These are phyloP conservation scores for Fraxinus excelsior DNA, from an alignment of 257 asterid genomes.

Conservation along the genomic window DNA sequence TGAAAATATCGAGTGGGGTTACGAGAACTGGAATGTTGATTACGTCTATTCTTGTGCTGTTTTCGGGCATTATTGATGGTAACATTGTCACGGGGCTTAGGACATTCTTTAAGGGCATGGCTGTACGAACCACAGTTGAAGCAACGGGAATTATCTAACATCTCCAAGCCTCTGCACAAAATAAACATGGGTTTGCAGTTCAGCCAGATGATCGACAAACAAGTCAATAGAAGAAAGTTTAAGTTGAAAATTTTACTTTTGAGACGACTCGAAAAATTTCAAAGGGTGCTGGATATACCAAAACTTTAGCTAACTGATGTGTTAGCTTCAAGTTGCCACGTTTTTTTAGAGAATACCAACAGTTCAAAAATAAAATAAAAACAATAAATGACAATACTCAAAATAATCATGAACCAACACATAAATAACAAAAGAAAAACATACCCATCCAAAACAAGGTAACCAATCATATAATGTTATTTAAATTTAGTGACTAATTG, in stretches of 20 bases:
- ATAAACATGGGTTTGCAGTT: background rate
- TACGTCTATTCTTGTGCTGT: slow-evolving; percentile 64
- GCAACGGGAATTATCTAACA: slow-evolving; percentile 71
- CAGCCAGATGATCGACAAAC: background rate
- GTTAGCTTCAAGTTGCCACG: background rate
- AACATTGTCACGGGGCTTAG: slow-evolving; percentile 79
- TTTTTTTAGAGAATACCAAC: background rate
- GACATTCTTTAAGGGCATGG: slow-evolving; percentile 89
- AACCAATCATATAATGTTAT: slow-evolving; percentile 25
- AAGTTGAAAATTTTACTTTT: background rate
- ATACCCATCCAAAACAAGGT: slow-evolving; percentile 47
- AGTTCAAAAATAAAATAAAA: background rate
- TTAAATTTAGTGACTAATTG: background rate
- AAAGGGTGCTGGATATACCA: background rate
- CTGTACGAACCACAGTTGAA: slow-evolving; percentile 92
- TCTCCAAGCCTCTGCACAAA: slow-evolving; percentile 54
- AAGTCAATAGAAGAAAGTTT: background rate
- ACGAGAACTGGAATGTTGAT: slow-evolving; percentile 62
- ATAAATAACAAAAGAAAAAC: slow-evolving; percentile 8
- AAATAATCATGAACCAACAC: slow-evolving; percentile 15
- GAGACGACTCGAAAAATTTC: background rate
- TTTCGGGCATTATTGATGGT: slow-evolving; percentile 92
- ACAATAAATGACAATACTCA: background rate
- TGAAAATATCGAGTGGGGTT: slow-evolving; percentile 83
- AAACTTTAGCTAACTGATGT: background rate